phyloP scores from a whole-genome alignment of 495 filamentous ascomycete genomes.

The Hyphodiscus hymeniophilus region DNA sequence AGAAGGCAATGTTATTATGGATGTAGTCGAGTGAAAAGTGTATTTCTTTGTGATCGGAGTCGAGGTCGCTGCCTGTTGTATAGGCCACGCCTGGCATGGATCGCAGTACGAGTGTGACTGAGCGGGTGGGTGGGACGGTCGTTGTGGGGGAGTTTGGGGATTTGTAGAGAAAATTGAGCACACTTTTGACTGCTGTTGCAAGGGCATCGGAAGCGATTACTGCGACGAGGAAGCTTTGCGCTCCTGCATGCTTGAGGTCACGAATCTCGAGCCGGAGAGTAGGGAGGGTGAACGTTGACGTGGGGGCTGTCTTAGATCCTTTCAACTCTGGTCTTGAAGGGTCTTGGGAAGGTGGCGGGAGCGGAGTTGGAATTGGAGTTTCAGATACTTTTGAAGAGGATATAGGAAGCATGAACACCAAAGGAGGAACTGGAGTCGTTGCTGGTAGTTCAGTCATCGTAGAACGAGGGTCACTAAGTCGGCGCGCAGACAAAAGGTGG shows the following conservation, averaged over 20 bases:
- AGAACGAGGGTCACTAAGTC: too few species aligned
- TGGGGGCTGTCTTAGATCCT: not conserved
- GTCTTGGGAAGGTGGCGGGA: not conserved
- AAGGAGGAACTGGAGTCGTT: constrained; percentile 26
- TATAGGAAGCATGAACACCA: constrained; percentile 22
- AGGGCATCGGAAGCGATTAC: constrained; percentile 52
- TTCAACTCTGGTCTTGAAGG: not conserved
- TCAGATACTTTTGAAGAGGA: constrained; percentile 8
- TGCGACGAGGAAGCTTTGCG: constrained; percentile 52
- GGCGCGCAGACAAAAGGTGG: too few species aligned
- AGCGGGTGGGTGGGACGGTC: constrained; percentile 46
- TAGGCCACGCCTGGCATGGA: constrained; percentile 80
- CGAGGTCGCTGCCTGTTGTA: constrained; percentile 74
- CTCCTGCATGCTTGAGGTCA: constrained; percentile 58
- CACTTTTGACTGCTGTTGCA: constrained; percentile 50
- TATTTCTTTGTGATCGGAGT: constrained; percentile 90
- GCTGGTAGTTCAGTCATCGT: constrained; percentile 23
- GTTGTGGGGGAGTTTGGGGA: constrained; percentile 32
- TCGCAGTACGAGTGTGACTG: constrained; percentile 80
- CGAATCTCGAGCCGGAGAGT: constrained; percentile 63
- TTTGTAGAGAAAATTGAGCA: constrained; percentile 56
- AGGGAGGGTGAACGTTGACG: constrained; percentile 35
- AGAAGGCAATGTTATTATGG: constrained; percentile 26
- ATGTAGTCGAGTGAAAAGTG: constrained; percentile 81
- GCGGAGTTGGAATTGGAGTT: constrained; percentile 7